Evolutionary conservation across 2,329 filamentous ascomycete genomes (phyloP).

Genomic region (Cryoendolithus antarcticus): DNA sequence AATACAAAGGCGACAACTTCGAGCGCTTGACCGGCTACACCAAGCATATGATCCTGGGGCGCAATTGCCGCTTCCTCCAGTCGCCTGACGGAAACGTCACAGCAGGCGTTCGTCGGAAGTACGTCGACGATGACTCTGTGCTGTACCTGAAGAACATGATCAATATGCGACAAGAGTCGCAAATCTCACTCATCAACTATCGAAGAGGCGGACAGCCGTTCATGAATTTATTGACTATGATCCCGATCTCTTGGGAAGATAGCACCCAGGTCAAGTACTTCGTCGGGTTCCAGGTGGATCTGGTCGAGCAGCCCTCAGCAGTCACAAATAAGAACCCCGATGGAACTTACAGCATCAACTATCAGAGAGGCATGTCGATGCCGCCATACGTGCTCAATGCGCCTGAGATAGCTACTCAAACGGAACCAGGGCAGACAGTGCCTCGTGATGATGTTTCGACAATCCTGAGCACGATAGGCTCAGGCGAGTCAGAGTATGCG

Average conservation of each 20-base stretch:
- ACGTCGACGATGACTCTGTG: conserved; percentile 78
- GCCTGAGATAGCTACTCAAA: conserved; percentile 48
- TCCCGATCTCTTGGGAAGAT: conserved; percentile 71
- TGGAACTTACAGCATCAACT: conserved; percentile 72
- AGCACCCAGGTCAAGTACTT: conserved; percentile 70
- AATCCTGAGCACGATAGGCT: conserved; percentile 62
- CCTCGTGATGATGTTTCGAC: conserved; percentile 77
- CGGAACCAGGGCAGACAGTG: conserved; percentile 65
- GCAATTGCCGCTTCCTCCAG: conserved; percentile 90
- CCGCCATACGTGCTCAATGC: conserved; percentile 77
- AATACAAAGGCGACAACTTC: conserved; percentile 73
- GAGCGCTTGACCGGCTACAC: conserved; percentile 88
- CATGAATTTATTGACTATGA: conserved; percentile 90
- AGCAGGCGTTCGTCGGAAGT: conserved; percentile 66
- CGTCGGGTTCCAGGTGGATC: conserved; percentile 89
- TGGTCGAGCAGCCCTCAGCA: conserved; percentile 79
- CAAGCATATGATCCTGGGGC: conserved; percentile 75
- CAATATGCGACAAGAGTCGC: conserved; percentile 60
- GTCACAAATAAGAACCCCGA: conserved; percentile 59
- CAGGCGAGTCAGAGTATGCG: conserved; percentile 62
- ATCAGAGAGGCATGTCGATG: conserved; percentile 65
- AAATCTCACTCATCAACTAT: conserved; percentile 92
- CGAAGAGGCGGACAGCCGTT: conserved; percentile 91
- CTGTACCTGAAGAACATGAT: conserved; percentile 75
- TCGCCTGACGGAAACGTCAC: conserved; percentile 76